Evolutionary conservation across 1,284 basidiomycete species (phyloP), one percentile per base, ranked within the genome.

Genomic region (Sporisorium sorghi): DNA sequence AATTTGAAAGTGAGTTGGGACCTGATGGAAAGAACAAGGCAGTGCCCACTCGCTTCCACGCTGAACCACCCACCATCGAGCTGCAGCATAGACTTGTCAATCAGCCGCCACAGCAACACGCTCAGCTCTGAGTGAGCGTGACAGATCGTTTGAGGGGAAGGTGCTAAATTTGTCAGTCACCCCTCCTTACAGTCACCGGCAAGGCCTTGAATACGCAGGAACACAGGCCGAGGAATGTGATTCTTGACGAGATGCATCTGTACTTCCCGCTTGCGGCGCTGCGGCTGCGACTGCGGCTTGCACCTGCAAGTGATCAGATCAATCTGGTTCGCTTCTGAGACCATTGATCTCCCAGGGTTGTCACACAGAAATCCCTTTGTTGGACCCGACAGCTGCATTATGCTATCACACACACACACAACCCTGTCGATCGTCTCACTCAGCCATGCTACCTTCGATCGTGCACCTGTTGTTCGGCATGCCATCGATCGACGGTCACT

Each of bases 221-320:
- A 53, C 37, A 10, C 37, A 40, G 37, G 37, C 15, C 51, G 26
- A 53, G 51, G 39, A 53, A 53, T 53, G 51, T 53, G 39, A 49
- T 15, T 19, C 37, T 40, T 5, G 19, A 40, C 37, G 37, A 40
- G 37, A 19, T 8, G 37, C 37, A 40, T 40, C n/a, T 6, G 9
- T 2, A 40, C 37, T n/a, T 40, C 37, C 37, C 37, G n/a, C 37
- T 40, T 40, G 37, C 37, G 35, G 35, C 35, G 10, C 10, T n/a
- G 7, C 35, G 37, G 37, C 37, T 17, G 35, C 15, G 35, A 37
- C 35, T 40, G 37, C 37, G 37, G 37, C 37, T 40, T 8, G 8
- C 37, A 7, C n/a, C n/a, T 19, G n/a, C 17, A n/a, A n/a, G n/a
- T 40, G n/a, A 40, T 37, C 35, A 17, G 15, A 37, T 37, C 35